Evolutionary conservation across 495 filamentous ascomycete species (phyloP).

Genomic region (Massariosphaeria phaeospora): DNA sequence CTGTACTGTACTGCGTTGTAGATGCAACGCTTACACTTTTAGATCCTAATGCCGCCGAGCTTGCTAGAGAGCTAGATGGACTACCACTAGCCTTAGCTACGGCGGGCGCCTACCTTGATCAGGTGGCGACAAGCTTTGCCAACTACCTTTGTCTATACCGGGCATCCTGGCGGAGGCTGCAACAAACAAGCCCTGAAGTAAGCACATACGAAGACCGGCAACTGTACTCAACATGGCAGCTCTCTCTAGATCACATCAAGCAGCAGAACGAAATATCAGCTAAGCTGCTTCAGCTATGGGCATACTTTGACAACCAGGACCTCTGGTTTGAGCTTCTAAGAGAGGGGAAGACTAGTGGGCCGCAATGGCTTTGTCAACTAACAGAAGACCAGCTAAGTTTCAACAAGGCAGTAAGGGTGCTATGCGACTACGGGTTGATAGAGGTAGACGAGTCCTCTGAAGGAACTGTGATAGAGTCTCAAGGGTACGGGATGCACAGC

Average conservation of each 20-base stretch:
- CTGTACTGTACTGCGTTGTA: constrained; percentile 17
- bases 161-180: constrained; percentile 34
- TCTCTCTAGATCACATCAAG: constrained; percentile 44
- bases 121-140: constrained; percentile 20
- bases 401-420: constrained; percentile 31
- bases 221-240: constrained; percentile 46
- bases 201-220: constrained; percentile 36
- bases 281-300: constrained; percentile 45
- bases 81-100: constrained; percentile 31
- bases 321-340: constrained; percentile 49
- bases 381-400: constrained; percentile 38
- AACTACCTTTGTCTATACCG: constrained; percentile 33
- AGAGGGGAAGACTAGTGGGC: constrained; percentile 19
- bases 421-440: constrained; percentile 37
- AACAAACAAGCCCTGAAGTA: constrained; percentile 33
- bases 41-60: constrained; percentile 20
- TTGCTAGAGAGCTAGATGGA: constrained; percentile 25
- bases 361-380: constrained; percentile 35
- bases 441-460: constrained; percentile 29
- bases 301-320: constrained; percentile 49
- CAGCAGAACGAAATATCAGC: constrained; percentile 41
- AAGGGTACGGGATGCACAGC: constrained; percentile 42
- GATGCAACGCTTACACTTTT: constrained; percentile 8
- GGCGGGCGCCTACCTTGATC: constrained; percentile 27
- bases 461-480: constrained; percentile 25